Conservation (phyloP, 257 asterid species). For the Scutellaria galericulata region DNA sequence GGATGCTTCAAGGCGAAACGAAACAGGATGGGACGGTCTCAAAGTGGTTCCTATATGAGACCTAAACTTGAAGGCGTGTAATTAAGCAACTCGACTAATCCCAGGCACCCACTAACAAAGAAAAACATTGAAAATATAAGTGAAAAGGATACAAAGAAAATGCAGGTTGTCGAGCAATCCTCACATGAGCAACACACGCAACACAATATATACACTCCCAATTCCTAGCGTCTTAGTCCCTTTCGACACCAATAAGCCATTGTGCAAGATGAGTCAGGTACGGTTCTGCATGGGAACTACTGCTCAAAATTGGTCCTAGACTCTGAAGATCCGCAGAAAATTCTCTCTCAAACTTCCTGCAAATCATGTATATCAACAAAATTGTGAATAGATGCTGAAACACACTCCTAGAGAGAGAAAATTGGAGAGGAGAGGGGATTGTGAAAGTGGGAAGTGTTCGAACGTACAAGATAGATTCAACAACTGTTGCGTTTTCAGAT, state of each 20-base stretch:
- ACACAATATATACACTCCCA: neutral
- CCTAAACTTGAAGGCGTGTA: neutral
- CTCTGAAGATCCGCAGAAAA: conserved; percentile 76
- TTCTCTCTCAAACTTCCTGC: conserved; percentile 89
- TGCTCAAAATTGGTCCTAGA: conserved; percentile 89
- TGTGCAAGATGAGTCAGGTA: conserved; percentile 96
- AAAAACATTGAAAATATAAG: neutral
- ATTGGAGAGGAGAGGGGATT: neutral
- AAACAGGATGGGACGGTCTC: neutral
- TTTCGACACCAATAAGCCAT: conserved; percentile 95
- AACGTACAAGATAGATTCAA: conserved; percentile 79
- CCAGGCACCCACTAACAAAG: neutral
- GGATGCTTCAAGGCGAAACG: neutral
- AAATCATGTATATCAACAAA: conserved; percentile 29
- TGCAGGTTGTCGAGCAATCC: conserved; percentile 9
- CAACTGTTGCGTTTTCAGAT: conserved; percentile 62
- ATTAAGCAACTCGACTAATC: neutral
- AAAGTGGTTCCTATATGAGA: neutral
- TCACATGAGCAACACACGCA: neutral
- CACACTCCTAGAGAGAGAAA: conserved; percentile 7
- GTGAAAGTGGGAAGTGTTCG: neutral
- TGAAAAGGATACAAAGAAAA: neutral
- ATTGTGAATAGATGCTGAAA: conserved; percentile 11
- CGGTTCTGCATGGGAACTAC: conserved; percentile 89
- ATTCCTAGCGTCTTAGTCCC: conserved; percentile 52